These are phyloP conservation scores for Coemansia aciculifera DNA, from an alignment of 192 early-diverging fungal species.

Conservation along the genomic window DNA sequence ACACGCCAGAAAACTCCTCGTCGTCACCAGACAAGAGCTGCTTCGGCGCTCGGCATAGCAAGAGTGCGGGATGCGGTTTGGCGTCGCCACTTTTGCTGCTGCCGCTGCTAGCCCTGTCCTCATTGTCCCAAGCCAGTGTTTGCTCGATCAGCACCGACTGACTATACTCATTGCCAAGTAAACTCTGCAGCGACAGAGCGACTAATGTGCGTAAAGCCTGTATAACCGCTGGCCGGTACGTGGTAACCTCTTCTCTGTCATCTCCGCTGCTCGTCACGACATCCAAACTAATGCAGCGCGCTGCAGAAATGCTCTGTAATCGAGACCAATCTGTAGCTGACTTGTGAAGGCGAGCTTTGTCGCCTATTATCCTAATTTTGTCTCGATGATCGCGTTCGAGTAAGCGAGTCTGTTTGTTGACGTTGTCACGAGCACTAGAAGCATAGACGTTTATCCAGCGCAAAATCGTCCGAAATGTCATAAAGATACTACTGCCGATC, in stretches of 20 bases:
- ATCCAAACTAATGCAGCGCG: background rate
- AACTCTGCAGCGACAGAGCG: constrained; percentile 11
- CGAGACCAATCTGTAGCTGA: constrained; percentile 48
- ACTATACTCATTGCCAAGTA: constrained; percentile 5
- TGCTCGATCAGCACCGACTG: constrained; percentile 4
- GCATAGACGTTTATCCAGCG: constrained; percentile 30
- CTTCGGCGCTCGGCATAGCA: background rate
- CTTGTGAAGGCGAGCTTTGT: constrained; percentile 16
- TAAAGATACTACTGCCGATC: background rate
- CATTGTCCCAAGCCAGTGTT: constrained; percentile 13
- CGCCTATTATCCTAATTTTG: constrained; percentile 28
- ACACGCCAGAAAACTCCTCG: background rate
- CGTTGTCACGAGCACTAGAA: constrained; percentile 23
- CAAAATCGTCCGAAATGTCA: constrained; percentile 21
- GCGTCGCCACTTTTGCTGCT: background rate
- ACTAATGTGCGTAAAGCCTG: constrained; percentile 15
- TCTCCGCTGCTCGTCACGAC: background rate
- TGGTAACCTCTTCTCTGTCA: background rate
- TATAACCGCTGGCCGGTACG: constrained; percentile 12
- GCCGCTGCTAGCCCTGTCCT: background rate
- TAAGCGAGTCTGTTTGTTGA: constrained; percentile 8
- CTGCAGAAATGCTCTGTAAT: constrained; percentile 26
- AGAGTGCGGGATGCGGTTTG: background rate
- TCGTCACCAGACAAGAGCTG: background rate
- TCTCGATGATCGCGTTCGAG: constrained; percentile 15